A percentile compares a stretch with the other conserved stretches of the same genome.
Conservation (phyloP, 1,284 basidiomycete species). For the Ganoderma sinense region DNA sequence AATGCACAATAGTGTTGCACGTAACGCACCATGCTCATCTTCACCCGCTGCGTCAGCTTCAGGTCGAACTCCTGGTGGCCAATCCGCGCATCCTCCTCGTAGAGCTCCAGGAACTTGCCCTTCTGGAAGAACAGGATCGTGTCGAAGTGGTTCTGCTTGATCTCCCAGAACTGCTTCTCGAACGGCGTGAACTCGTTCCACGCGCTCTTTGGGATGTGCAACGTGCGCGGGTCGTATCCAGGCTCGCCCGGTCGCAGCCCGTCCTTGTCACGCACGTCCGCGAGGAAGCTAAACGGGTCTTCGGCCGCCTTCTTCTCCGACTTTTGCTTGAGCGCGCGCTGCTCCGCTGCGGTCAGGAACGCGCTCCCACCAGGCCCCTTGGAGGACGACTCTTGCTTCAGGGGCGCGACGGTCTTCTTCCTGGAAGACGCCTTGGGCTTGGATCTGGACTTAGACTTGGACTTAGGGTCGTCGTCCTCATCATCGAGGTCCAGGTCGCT, state of each 20-base stretch:
- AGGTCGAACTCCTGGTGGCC: slow-evolving; percentile 94
- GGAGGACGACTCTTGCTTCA: slow-evolving; percentile 39
- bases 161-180: slow-evolving; percentile 98
- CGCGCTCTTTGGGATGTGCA: slow-evolving; percentile 81
- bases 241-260: slow-evolving; percentile 81
- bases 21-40: slow-evolving; percentile 95
- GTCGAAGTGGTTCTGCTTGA: slow-evolving; percentile 95
- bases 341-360: slow-evolving; percentile 90
- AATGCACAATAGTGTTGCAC: slow-evolving; percentile 25
- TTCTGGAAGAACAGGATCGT: slow-evolving; percentile 98
- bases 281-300: slow-evolving; percentile 85
- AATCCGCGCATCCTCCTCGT: slow-evolving; percentile 92
- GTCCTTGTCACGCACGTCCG: slow-evolving; percentile 86
- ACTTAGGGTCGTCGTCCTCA: slow-evolving; percentile 26
- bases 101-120: slow-evolving; percentile 82
- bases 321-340: slow-evolving; percentile 78
- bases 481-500: slow-evolving; percentile 22
- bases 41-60: slow-evolving; percentile 91
- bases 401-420: slow-evolving; percentile 44
- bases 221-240: slow-evolving; percentile 93
- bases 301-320: slow-evolving; percentile 85
- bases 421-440: slow-evolving; percentile 15
- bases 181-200: slow-evolving; percentile 95
- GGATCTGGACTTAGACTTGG: slow-evolving; percentile 16
- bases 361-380: slow-evolving; percentile 36